A percentile compares a stretch with the other conserved stretches of the same genome.
phyloP scores from a whole-genome alignment of 2,329 filamentous ascomycete species.

The Neopestalotiopsis rosae region DNA sequence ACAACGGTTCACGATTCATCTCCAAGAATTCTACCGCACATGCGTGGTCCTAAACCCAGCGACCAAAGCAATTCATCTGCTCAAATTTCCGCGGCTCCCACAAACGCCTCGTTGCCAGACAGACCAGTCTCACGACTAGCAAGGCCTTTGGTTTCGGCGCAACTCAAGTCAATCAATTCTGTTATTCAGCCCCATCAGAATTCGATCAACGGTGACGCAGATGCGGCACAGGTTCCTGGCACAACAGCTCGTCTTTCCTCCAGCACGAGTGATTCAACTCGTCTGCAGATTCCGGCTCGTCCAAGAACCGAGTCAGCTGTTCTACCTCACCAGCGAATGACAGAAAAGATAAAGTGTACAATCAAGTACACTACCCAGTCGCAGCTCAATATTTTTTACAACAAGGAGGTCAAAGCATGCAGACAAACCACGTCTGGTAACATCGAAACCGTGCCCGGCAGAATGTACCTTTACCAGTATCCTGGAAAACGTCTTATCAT shows the following conservation, averaged over 20 bases:
- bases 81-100: no score
- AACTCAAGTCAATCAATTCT: no score
- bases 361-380: not conserved
- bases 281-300: no score
- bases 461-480: conserved; percentile 7
- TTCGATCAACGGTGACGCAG: no score
- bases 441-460: not conserved
- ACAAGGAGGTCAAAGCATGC: not conserved
- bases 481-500: not conserved
- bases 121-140: no score
- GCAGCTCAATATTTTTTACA: not conserved
- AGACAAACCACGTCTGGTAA: not conserved
- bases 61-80: not conserved
- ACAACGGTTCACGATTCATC: not conserved
- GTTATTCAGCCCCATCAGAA: no score
- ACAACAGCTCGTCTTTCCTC: no score
- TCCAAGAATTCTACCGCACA: not conserved
- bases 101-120: no score
- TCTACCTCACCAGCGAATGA: not conserved
- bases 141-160: no score
- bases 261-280: no score
- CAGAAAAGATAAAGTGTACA: not conserved
- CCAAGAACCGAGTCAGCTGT: not conserved
- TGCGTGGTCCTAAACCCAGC: not conserved
- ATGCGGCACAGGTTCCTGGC: no score